phyloP scores from a whole-genome alignment of 1,284 basidiomycete genomes.

The Phellinidium pouzarii region DNA sequence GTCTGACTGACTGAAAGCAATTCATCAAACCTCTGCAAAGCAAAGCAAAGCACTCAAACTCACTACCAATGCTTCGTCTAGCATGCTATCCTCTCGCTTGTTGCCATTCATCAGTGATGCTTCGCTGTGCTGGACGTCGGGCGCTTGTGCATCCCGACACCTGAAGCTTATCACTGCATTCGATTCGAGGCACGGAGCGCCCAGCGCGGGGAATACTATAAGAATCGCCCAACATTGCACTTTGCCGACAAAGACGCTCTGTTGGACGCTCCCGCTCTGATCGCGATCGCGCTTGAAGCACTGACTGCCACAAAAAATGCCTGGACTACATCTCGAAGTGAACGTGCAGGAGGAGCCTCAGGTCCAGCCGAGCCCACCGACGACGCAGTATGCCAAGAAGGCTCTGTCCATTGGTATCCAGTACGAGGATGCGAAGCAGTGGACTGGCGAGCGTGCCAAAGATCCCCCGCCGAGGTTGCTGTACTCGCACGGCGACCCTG shows the following conservation, averaged over 20 bases:
- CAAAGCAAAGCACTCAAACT: too few species aligned
- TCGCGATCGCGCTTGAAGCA: too few species aligned
- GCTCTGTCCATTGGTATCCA: slow-evolving; percentile 14
- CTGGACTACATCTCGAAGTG: background rate
- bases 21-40: too few species aligned
- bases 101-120: too few species aligned
- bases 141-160: too few species aligned
- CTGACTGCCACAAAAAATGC: background rate
- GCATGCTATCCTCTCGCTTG: too few species aligned
- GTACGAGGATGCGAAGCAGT: slow-evolving; percentile 8
- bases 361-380: background rate
- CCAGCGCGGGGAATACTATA: background rate
- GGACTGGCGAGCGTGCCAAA: background rate
- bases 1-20: too few species aligned
- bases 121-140: too few species aligned
- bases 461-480: slow-evolving; percentile 1
- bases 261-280: background rate
- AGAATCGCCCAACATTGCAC: background rate
- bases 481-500: slow-evolving; percentile 11
- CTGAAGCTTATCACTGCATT: too few species aligned
- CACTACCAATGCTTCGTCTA: too few species aligned
- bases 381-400: slow-evolving; percentile 3
- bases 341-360: background rate
- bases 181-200: background rate
- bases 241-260: background rate